phyloP scores from a whole-genome alignment of 805 yeast genomes.

The Tetrapisispora fleetii region DNA sequence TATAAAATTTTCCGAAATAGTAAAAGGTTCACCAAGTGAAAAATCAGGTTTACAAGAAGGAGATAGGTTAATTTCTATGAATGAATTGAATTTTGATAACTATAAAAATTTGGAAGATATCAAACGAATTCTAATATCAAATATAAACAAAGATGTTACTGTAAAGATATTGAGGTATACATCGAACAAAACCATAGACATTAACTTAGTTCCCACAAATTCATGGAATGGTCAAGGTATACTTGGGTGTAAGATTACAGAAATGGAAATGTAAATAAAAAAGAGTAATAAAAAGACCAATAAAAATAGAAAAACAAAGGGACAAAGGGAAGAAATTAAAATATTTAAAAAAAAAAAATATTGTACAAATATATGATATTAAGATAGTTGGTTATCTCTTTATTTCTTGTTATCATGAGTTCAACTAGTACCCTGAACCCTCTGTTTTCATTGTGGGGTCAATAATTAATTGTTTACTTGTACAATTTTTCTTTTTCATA shows the following conservation, averaged over 20 bases:
- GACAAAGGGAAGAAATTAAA: too few relatives aligned
- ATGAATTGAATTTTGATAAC: constrained; percentile 44
- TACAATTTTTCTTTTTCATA: too few relatives aligned
- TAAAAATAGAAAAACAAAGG: too few relatives aligned
- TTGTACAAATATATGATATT: too few relatives aligned
- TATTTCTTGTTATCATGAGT: too few relatives aligned
- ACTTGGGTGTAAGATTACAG: constrained; percentile 44
- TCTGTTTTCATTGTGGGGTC: too few relatives aligned
- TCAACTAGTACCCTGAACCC: too few relatives aligned
- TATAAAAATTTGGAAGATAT: constrained; percentile 41
- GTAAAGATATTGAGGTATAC: constrained; percentile 26
- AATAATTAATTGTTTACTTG: too few relatives aligned
- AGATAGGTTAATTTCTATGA: constrained; percentile 50
- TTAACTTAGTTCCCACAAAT: constrained; percentile 36
- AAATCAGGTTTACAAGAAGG: constrained; percentile 42
- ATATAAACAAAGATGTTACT: constrained; percentile 24
- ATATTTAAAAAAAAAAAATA: too few relatives aligned
- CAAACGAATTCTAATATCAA: constrained; percentile 35
- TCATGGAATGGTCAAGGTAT: constrained; percentile 46
- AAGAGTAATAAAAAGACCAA: too few relatives aligned
- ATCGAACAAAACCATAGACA: constrained; percentile 13
- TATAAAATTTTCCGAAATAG: constrained; percentile 45
- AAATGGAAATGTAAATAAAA: neutral
- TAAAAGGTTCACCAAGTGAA: constrained; percentile 45
- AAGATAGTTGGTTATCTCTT: too few relatives aligned